Base-by-base conservation (phyloP, 176 grass and related monocot genomes). In the Eleusine indica region DNA sequence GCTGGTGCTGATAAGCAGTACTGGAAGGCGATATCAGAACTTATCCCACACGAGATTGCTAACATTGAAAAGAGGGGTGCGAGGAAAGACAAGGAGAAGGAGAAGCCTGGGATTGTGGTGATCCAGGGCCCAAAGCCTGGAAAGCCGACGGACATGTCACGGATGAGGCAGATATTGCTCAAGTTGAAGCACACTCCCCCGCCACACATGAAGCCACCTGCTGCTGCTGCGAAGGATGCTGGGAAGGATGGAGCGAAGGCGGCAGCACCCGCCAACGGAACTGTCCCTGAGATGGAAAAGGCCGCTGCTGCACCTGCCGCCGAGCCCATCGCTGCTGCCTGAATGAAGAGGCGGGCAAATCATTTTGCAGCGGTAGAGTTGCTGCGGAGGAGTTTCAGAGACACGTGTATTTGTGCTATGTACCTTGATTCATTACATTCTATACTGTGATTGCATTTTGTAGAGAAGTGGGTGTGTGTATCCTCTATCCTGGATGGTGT, bases 11-110 rank as follows among this genome's bases (percentile, higher is more conserved):
- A 89, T 74, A 91, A 96, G 69, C 94, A 96, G 70, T 96, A 96
- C 86, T 96, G 94, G 94, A 96, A 96, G 70, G 94, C 91, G n/a
- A 96, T 93, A 85, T 92, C 91, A 7, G 94, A 96, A 70, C 86
- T 96, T 19, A 91, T 96, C 80, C 94, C 94, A 11, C 91, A 96
- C 3, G 94, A 96, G 86, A 96, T 96, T 73, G 91, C 88, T 28
- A 91, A 89, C 84, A 96, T 96, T 25, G 94, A 96, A 80, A 96
- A 89, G 86, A 91, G 87, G n/a, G 85, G 91, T 17, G 72, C 71
- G 1, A 96, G 85, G 84, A 96, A 96, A 67, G 90, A 91, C 25
- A 87, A 95, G 82, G 93, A 95, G 68, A 90, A 90, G 73, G 91
- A 93, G 39, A 96, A 91, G 73, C 88, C 91, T 18, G 84, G 88